Percentiles rank a stretch among this genome's conserved stretches.
These are phyloP conservation scores for Candida sonorensis DNA, from an alignment of 805 yeast species.

Conservation along the genomic window DNA sequence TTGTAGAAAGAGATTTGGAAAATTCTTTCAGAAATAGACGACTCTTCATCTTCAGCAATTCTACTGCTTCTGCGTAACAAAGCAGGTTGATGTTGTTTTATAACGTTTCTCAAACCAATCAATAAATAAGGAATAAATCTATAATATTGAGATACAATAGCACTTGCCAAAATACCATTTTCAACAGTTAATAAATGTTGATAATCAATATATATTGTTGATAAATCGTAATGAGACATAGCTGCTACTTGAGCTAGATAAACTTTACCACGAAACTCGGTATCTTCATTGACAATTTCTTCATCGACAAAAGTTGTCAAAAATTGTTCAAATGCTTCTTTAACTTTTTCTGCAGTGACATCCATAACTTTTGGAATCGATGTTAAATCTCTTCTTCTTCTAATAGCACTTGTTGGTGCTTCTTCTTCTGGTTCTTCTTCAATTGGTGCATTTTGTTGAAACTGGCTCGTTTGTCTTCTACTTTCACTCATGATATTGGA, in stretches of 20 bases:
- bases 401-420: constrained; percentile 21
- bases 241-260: constrained; percentile 77
- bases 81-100: constrained; percentile 70
- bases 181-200: constrained; percentile 68
- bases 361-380: constrained; percentile 84
- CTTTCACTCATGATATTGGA: constrained; percentile 21
- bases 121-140: constrained; percentile 83
- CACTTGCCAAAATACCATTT: constrained; percentile 82
- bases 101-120: constrained; percentile 64
- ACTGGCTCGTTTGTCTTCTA: not conserved
- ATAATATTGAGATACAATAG: constrained; percentile 86
- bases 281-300: constrained; percentile 27
- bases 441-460: constrained; percentile 10
- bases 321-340: constrained; percentile 84
- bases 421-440: constrained; percentile 23
- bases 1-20: constrained; percentile 88
- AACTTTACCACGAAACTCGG: constrained; percentile 44
- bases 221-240: constrained; percentile 67
- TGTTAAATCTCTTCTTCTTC: constrained; percentile 51
- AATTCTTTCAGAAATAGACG: constrained; percentile 56
- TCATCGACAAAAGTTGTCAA: constrained; percentile 56
- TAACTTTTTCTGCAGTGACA: constrained; percentile 87
- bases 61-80: constrained; percentile 43
- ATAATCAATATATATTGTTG: constrained; percentile 81
- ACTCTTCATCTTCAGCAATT: constrained; percentile 31